A percentile compares a stretch with the other conserved stretches of the same genome.
phyloP scores from a whole-genome alignment of 2,329 filamentous ascomycete genomes.

The Alternaria arborescens region DNA sequence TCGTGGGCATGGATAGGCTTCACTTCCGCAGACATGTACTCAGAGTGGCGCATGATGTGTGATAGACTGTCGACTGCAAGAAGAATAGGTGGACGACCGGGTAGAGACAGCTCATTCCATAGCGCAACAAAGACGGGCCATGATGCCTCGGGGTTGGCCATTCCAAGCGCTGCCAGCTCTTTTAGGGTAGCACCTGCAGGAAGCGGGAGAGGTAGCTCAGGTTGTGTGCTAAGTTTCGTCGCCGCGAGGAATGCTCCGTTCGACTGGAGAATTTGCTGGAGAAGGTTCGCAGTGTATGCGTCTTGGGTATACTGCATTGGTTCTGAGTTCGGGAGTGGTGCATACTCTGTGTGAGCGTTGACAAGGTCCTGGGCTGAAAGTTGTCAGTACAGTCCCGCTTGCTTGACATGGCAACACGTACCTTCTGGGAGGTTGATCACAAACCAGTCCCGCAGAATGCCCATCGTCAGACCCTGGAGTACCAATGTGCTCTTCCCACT shows the following conservation, averaged over 20 bases:
- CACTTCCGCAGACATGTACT: conserved; percentile 76
- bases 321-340: conserved; percentile 66
- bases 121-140: conserved; percentile 83
- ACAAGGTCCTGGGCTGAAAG: conserved; percentile 77
- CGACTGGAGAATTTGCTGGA: conserved; percentile 75
- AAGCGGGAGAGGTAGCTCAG: conserved; percentile 67
- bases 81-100: conserved; percentile 70
- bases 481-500: conserved; percentile 88
- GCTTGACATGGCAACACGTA: conserved; percentile 54
- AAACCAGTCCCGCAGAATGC: conserved; percentile 83
- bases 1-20: conserved; percentile 87
- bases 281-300: conserved; percentile 75
- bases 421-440: conserved; percentile 91
- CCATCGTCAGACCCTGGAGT: conserved; percentile 84
- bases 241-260: conserved; percentile 71
- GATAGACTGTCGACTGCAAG: conserved; percentile 80
- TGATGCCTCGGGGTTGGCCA: conserved; percentile 77
- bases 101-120: conserved; percentile 77
- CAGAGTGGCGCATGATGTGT: conserved; percentile 80
- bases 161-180: conserved; percentile 72
- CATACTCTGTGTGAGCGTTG: conserved; percentile 82
- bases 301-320: conserved; percentile 76
- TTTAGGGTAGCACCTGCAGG: conserved; percentile 69
- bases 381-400: conserved; percentile 23
- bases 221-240: conserved; percentile 61